These are phyloP conservation scores for Trypanosoma avium DNA, from an alignment of 208 protist genomes.

Conservation along the genomic window DNA sequence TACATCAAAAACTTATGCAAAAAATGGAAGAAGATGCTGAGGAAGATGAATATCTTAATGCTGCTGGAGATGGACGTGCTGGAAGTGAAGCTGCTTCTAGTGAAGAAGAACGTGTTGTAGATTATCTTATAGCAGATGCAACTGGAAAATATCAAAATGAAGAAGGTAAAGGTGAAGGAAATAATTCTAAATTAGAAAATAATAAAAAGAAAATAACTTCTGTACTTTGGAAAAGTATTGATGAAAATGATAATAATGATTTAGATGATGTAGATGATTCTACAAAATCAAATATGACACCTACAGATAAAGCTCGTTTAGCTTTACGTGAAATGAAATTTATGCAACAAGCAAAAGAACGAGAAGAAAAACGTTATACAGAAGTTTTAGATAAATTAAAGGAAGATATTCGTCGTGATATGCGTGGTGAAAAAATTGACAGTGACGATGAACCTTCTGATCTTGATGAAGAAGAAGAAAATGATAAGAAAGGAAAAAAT, in stretches of 20 bases:
- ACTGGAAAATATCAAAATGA: slow-evolving; percentile 12
- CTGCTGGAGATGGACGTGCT: slow-evolving; percentile 22
- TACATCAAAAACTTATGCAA: slow-evolving; percentile 88
- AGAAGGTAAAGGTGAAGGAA: neutral
- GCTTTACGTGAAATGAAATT: slow-evolving; percentile 84
- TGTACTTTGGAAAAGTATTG: slow-evolving; percentile 49
- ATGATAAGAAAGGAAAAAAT: slow-evolving; percentile 5
- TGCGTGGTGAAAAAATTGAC: slow-evolving; percentile 22
- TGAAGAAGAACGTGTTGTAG: slow-evolving; percentile 85
- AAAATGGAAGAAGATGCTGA: slow-evolving; percentile 89
- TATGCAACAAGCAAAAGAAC: slow-evolving; percentile 78
- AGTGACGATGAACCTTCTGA: slow-evolving; percentile 13
- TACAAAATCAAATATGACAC: slow-evolving; percentile 27
- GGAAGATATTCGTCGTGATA: slow-evolving; percentile 52
- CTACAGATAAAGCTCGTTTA: slow-evolving; percentile 61
- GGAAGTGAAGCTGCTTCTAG: slow-evolving; percentile 42
- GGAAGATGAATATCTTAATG: slow-evolving; percentile 71
- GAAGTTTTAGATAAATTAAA: slow-evolving; percentile 54
- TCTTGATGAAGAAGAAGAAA: slow-evolving; percentile 10
- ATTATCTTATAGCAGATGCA: slow-evolving; percentile 61
- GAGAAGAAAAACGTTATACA: slow-evolving; percentile 57
- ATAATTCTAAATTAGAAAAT: slow-evolving; percentile 1
- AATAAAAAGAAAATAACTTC: slow-evolving; percentile 35
- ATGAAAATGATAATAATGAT: slow-evolving; percentile 31
- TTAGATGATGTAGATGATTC: slow-evolving; percentile 5